Conservation (phyloP, 2,329 filamentous ascomycete genomes). For the Thermothelomyces thermophilus region DNA sequence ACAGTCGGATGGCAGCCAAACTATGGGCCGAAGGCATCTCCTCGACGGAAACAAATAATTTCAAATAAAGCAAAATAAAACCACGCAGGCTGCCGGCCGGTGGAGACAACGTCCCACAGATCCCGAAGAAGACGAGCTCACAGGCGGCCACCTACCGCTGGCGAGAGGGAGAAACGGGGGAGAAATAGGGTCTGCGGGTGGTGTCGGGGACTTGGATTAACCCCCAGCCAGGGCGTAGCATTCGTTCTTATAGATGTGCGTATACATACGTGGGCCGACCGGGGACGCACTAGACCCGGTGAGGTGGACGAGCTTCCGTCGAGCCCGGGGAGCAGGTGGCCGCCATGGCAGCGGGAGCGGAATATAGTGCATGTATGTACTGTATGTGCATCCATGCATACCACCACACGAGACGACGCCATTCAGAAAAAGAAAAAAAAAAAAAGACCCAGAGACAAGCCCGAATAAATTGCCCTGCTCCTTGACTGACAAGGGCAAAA, state of each 20-base stretch:
- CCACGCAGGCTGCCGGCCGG: no score
- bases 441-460: slow-evolving; percentile 3
- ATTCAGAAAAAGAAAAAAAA: no score
- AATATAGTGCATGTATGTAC: not conserved
- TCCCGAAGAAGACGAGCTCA: not conserved
- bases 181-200: not conserved
- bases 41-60: no score
- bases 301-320: slow-evolving; percentile 4
- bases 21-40: slow-evolving; percentile 1
- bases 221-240: slow-evolving; percentile 1
- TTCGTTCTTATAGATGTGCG: not conserved
- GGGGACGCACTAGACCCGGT: slow-evolving; percentile 1
- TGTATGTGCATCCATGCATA: no score
- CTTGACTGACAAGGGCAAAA: not conserved
- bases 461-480: not conserved
- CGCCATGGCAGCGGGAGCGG: slow-evolving; percentile 10
- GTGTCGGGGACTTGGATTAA: not conserved
- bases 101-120: not conserved
- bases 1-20: not conserved
- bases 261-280: not conserved
- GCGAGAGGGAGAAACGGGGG: not conserved
- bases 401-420: not conserved
- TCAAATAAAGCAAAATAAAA: no score
- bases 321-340: slow-evolving; percentile 4
- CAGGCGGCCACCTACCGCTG: not conserved